Base-by-base conservation (phyloP, 345 rosid genomes). In the Nasturtium officinale region DNA sequence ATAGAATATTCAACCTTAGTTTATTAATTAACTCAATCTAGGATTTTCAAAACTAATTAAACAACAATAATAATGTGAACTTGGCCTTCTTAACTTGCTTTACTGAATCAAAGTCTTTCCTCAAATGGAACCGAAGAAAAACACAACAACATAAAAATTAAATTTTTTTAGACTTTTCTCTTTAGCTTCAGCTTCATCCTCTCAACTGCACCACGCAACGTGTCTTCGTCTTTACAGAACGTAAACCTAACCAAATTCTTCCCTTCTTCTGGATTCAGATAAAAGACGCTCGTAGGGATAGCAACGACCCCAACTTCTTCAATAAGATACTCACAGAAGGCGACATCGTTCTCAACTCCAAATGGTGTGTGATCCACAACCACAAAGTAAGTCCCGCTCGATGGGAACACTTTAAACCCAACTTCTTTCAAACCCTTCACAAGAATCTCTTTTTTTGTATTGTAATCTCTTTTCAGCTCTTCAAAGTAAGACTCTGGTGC, bases 241-340 rank as follows among this genome's bases (percentile, higher is more conserved):
- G 99, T 84, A 77, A 95, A 95, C 72, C 99, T 83, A 66, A 95
- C 99, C 81, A 95, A 71, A 40, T 89, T 86, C 89, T 91, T 95
- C 54, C 99, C 99, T 2, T 91, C 98, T 82, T 91, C 96, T 0
- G 98, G 96, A 76, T 95, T 87, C 72, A 92, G 61, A 86, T 90
- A 91, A 80, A 95, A 95, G 13, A 86, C 94, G 5, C 98, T 90
- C 0, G 99, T 90, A 0, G 99, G 96, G 33, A 95, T 95, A 1
- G 98, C 96, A 16, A 83, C 99, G 9, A 95, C 98, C 9, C 99
- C 98, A 18, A 95, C 96, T 82, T 95, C 94, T 85, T 91, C 85
- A 75, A 95, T 91, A 64, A 91, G 82, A 80, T 86, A 85, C 82
- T 95, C 97, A 17, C 99, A 95, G 79, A 91, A 95, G 0, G 85